Evolutionary conservation across 2,329 filamentous ascomycete genomes (phyloP), one percentile per base, ranked within the genome.

Genomic region (Leptographium radiaticola): DNA sequence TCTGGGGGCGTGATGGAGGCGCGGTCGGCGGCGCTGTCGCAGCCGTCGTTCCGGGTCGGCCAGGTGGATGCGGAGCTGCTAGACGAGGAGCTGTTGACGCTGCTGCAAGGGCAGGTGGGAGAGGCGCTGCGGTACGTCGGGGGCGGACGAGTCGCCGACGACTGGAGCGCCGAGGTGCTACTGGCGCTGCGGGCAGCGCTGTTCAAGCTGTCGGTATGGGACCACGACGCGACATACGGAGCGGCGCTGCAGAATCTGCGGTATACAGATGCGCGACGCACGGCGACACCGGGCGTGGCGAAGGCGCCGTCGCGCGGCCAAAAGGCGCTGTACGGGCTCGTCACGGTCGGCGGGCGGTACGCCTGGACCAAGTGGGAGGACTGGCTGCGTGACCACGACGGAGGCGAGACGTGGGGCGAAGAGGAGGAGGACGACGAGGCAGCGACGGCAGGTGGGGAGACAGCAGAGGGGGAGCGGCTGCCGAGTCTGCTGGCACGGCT

Each of bases 121-220:
- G 89, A 96, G 60, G 93, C 83, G 13, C 72, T 97, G 55, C 94
- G 90, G 65, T 93, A 95, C 67, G 86, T 90, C 60, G 84, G 86
- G 48, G 84, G 84, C 9, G 68, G 77, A 33, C 73, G 90, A 66
- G 70, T 95, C 46, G 80, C 86, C 55, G 89, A 95, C 66, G 87
- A 95, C 63, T 96, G 88, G 83, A 83, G 83, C 15, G 76, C 87
- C 52, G 93, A 97, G 70, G 91, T 97, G 53, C 75, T 86, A 58
- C 75, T 96, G 33, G 78, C 75, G 0, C 74, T 98, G 54, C 78
- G 91, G 48, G 81, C 85, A 2, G 73, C 89, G 4, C 73, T 98
- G 9, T 98, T 96, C 75, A 98, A 98, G 70, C 78, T 98, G 58
- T 89, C 87, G 16, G 84, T 98, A 55, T 98, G 93, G 93, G 90